Evolutionary conservation across 345 rosid species (phyloP).

Genomic region (Salix koriyanagi): DNA sequence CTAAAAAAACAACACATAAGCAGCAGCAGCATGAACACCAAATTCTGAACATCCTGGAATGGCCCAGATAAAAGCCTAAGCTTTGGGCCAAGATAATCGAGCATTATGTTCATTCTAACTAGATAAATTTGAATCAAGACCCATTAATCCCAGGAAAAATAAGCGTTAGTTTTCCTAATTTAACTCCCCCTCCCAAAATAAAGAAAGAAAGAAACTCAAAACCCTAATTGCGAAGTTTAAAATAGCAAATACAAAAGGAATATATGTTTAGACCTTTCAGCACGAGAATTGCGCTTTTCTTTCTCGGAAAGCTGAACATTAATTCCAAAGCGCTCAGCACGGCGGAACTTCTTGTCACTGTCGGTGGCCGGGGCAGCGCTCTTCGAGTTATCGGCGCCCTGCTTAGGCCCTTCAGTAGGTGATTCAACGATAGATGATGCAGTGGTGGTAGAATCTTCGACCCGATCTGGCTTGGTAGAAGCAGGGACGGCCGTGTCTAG

Average conservation of each 20-base stretch:
- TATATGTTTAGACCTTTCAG: constrained; percentile 56
- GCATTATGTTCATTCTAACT: neutral
- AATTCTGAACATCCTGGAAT: neutral
- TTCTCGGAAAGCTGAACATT: constrained; percentile 68
- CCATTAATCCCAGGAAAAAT: neutral
- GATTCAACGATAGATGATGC: constrained; percentile 5
- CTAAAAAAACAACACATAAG: neutral
- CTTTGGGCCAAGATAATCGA: neutral
- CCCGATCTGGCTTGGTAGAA: constrained; percentile 29
- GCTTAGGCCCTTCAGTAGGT: neutral
- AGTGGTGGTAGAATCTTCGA: constrained; percentile 19
- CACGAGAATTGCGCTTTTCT: constrained; percentile 90
- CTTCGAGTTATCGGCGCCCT: constrained; percentile 31
- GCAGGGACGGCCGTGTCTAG: neutral
- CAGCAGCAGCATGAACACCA: neutral
- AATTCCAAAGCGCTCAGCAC: constrained; percentile 92
- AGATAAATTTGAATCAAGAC: neutral
- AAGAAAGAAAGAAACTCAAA: neutral
- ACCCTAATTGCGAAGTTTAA: neutral
- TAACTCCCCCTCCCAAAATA: too few species aligned
- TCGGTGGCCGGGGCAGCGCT: constrained; percentile 36
- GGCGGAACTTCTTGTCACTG: constrained; percentile 70
- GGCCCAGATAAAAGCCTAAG: neutral
- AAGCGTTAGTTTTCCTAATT: too few species aligned
- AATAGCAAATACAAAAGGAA: neutral